Evolutionary conservation across 495 filamentous ascomycete genomes (phyloP), one percentile per base, ranked within the genome.

Genomic region (Cercophora scortea): DNA sequence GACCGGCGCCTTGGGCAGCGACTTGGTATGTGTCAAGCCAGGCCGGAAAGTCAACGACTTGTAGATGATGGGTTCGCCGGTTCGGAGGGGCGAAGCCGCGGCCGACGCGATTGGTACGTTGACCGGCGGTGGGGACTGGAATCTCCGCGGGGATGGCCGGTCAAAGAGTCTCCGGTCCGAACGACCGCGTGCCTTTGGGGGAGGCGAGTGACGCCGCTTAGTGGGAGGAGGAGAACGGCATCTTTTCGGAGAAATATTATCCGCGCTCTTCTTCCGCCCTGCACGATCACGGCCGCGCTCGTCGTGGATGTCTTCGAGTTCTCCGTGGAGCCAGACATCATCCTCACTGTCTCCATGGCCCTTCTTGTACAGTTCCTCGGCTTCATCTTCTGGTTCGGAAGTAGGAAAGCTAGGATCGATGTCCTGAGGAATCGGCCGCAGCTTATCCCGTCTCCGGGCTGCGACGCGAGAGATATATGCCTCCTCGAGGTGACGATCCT

Each of bases 371-470:
- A 71, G 68, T 39, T 80, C 73, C 19, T 87, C 81, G 34, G 80
- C 82, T 34, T 87, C 86, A 52, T 93, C 86, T 55, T 96, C 92
- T 0, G 84, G 86, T 55, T 96, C 93, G 1, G 90, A 95, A 8
- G 89, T 89, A 0, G 93, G 93, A 63, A 97, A 97, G 64, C 89
- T 95, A 9, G 93, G 93, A 62, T 98, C 93, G 54, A 98, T 96
- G 58, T 98, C 94, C 58, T 97, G 93, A 41, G 93, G 90, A 25
- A 89, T 87, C 32, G 75, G 59, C 51, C 83, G 80, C 52, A 88
- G 87, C 68, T 89, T 95, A 49, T 83, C 83, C 41, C 84, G 83
- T 52, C 86, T 86, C 38, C 88, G 81, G 46, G 88, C 82, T 60
- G 93, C 88, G 51, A 93, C 75, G 56, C 85, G 88, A 10, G 88